Evolutionary conservation across 202 grass and related monocot species (phyloP).

Genomic region (Bolboschoenoplectus hybrid): DNA sequence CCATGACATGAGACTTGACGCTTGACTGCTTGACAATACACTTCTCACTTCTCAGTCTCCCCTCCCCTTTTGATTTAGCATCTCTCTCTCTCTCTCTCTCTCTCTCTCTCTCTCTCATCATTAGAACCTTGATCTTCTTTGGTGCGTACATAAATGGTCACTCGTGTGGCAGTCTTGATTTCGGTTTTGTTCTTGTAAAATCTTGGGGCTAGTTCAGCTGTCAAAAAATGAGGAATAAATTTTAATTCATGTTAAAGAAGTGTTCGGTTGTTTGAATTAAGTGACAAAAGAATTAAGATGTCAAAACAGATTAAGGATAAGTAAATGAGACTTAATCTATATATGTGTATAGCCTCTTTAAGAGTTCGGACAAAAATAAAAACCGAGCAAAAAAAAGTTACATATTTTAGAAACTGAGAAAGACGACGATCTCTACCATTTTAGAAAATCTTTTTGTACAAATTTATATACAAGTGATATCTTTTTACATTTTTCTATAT

Average conservation of each 20-base stretch:
- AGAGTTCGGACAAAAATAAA: not conserved
- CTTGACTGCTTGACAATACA: constrained; percentile 24
- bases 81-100: not conserved
- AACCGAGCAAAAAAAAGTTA: too few species aligned
- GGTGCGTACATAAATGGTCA: not conserved
- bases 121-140: constrained; percentile 35
- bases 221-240: too few species aligned
- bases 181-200: not conserved
- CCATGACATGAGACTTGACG: constrained; percentile 35
- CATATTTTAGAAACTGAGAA: too few species aligned
- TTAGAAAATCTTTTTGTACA: too few species aligned
- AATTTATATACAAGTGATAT: too few species aligned
- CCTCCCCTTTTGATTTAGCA: not conserved
- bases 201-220: not conserved
- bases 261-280: too few species aligned
- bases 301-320: too few species aligned
- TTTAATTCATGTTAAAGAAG: too few species aligned
- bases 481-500: not conserved
- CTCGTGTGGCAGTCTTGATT: not conserved
- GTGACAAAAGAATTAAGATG: too few species aligned
- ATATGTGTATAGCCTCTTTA: not conserved
- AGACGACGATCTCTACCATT: too few species aligned
- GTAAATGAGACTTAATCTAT: too few species aligned
- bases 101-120: constrained; percentile 16
- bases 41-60: not conserved